Conservation (phyloP, 2,329 filamentous ascomycete genomes). For the Torrubiellomyces zombiae region DNA sequence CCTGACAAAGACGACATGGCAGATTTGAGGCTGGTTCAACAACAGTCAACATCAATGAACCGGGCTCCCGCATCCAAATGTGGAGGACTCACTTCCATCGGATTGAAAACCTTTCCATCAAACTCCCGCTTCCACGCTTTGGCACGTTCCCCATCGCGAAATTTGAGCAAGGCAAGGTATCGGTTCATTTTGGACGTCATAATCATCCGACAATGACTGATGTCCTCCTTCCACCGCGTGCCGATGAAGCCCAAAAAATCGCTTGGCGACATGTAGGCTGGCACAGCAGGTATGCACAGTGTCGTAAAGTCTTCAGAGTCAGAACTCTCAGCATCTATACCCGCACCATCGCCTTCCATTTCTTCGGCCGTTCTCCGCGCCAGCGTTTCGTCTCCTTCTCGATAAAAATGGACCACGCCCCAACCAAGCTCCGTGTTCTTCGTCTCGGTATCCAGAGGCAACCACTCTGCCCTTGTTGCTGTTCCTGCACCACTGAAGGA, state of each 20-base stretch:
- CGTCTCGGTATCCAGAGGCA: conserved; percentile 53
- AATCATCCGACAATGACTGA: conserved; percentile 90
- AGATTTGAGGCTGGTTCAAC: conserved; percentile 65
- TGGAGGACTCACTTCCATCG: conserved; percentile 50
- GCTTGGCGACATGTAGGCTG: conserved; percentile 78
- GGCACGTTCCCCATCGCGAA: conserved; percentile 58
- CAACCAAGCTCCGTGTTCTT: conserved; percentile 67
- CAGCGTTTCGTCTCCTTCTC: conserved; percentile 61
- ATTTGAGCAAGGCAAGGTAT: conserved; percentile 94
- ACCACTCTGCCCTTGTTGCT: conserved; percentile 67
- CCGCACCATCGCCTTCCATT: conserved; percentile 10
- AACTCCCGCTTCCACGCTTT: conserved; percentile 69
- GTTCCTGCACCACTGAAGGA: conserved; percentile 44
- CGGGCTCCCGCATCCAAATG: not conserved
- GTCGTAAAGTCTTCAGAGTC: conserved; percentile 55
- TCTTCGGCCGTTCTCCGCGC: conserved; percentile 25
- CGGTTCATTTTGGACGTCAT: conserved; percentile 76
- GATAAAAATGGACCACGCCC: conserved; percentile 88
- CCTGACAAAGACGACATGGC: conserved; percentile 87
- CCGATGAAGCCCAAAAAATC: conserved; percentile 88
- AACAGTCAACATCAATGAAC: conserved; percentile 6
- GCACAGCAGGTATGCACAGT: conserved; percentile 84
- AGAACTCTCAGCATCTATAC: conserved; percentile 11
- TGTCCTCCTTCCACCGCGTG: conserved; percentile 66
- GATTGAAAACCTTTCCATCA: conserved; percentile 87